Evolutionary conservation across 2,329 filamentous ascomycete species (phyloP).

Genomic region (Plectosphaerella cucumerina): DNA sequence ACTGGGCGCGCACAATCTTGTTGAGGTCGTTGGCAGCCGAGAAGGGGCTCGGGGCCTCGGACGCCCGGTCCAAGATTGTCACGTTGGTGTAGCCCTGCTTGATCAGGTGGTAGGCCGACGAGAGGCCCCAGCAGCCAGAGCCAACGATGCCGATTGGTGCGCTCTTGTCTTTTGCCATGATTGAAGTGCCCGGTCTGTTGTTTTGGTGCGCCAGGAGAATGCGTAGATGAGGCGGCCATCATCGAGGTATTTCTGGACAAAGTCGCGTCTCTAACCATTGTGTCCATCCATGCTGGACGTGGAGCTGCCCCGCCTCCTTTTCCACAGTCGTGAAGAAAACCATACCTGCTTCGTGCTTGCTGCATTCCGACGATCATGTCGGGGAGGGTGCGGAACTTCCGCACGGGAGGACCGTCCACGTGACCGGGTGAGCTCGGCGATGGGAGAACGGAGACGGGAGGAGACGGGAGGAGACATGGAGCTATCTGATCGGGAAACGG

Average conservation of each 20-base stretch:
- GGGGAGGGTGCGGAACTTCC: neutral
- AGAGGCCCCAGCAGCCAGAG: constrained; percentile 46
- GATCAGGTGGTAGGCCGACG: constrained; percentile 42
- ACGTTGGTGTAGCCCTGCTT: constrained; percentile 39
- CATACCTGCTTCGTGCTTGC: no score
- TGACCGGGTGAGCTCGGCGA: neutral
- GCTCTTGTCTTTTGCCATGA: neutral
- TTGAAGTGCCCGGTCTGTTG: neutral
- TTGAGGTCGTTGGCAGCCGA: constrained; percentile 58
- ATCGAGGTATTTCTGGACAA: no score
- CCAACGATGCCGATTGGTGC: constrained; percentile 32
- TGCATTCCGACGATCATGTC: neutral
- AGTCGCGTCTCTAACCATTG: no score
- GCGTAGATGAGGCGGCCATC: no score
- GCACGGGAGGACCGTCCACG: neutral
- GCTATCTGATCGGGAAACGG: no score
- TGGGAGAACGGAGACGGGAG: no score
- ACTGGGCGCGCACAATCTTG: constrained; percentile 57
- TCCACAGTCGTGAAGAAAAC: no score
- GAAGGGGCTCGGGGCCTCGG: constrained; percentile 32
- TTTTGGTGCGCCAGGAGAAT: no score
- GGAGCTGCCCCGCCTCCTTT: no score
- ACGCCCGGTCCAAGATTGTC: constrained; percentile 40
- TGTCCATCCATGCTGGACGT: no score
- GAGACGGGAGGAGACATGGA: no score